Conservation (phyloP, 139 green algal genomes). For the Astrephomene gubernaculifera region DNA sequence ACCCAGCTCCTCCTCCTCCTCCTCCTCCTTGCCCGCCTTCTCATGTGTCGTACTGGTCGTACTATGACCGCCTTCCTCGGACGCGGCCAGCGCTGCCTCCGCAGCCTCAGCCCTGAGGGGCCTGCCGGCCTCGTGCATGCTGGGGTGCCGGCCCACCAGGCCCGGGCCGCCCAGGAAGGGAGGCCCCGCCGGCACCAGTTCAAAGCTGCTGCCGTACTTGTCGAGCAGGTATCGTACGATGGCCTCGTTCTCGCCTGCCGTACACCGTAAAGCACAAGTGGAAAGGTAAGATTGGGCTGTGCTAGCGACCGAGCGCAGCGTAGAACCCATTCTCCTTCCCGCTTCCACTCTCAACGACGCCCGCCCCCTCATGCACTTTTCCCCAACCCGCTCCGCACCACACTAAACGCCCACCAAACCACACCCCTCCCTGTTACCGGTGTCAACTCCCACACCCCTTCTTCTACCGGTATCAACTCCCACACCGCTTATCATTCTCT, state of each 20-base stretch:
- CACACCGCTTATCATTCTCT: background rate
- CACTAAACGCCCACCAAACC: background rate
- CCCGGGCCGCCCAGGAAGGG: slow-evolving; percentile 68
- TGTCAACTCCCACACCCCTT: too few relatives aligned
- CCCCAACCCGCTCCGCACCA: too few relatives aligned
- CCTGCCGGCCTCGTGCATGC: background rate
- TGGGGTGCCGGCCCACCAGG: slow-evolving; percentile 57
- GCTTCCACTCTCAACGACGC: too few relatives aligned
- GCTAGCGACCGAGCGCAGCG: too few relatives aligned
- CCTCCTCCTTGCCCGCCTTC: background rate
- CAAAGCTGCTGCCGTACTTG: slow-evolving; percentile 68
- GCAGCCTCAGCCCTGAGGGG: background rate
- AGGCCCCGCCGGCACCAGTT: slow-evolving; percentile 68
- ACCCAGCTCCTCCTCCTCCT: background rate
- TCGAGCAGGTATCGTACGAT: slow-evolving; percentile 90
- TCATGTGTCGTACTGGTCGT: background rate
- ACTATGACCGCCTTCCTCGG: background rate
- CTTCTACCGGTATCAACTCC: too few relatives aligned
- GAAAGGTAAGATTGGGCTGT: too few relatives aligned
- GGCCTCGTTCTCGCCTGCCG: slow-evolving; percentile 90
- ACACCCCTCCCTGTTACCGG: background rate
- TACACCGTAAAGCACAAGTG: too few relatives aligned
- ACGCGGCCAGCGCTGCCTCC: background rate
- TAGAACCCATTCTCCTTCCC: too few relatives aligned
- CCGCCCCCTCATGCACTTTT: too few relatives aligned